Conservation (phyloP, 148 eudicot genomes). For the Amaranthus cruentus region DNA sequence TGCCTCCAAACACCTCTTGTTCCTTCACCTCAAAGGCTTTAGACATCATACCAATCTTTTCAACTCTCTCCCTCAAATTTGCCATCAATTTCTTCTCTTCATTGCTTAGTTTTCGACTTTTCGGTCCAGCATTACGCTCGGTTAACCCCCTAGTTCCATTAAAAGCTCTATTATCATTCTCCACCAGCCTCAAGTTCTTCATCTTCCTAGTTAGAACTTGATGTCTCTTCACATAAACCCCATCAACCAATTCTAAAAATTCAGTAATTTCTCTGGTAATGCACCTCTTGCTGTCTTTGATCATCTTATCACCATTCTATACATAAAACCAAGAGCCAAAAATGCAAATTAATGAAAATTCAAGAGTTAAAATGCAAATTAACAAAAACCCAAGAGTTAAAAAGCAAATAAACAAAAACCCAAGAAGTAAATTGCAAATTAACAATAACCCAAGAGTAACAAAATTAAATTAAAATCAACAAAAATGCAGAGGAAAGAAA, state of each 20-base stretch:
- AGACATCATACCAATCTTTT: conserved; percentile 38
- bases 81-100: conserved; percentile 34
- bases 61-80: conserved; percentile 41
- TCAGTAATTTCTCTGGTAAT: conserved; percentile 52
- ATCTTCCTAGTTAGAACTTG: conserved; percentile 30
- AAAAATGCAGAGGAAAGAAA: background rate
- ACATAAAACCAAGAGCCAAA: conserved; percentile 20
- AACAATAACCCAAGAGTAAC: background rate
- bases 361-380: background rate
- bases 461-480: background rate
- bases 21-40: conserved; percentile 39
- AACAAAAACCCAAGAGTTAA: background rate
- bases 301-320: conserved; percentile 80
- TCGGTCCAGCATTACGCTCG: conserved; percentile 21
- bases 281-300: conserved; percentile 68
- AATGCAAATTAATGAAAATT: background rate
- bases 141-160: conserved; percentile 13
- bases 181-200: conserved; percentile 37
- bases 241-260: conserved; percentile 56
- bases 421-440: background rate
- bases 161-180: conserved; percentile 31
- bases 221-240: conserved; percentile 37
- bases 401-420: background rate
- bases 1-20: conserved; percentile 25
- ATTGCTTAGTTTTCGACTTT: conserved; percentile 15